Evolutionary conservation across 768 basidiomycete species (phyloP), one percentile per base, ranked within the genome.

Genomic region (Leccinum rimulosum): DNA sequence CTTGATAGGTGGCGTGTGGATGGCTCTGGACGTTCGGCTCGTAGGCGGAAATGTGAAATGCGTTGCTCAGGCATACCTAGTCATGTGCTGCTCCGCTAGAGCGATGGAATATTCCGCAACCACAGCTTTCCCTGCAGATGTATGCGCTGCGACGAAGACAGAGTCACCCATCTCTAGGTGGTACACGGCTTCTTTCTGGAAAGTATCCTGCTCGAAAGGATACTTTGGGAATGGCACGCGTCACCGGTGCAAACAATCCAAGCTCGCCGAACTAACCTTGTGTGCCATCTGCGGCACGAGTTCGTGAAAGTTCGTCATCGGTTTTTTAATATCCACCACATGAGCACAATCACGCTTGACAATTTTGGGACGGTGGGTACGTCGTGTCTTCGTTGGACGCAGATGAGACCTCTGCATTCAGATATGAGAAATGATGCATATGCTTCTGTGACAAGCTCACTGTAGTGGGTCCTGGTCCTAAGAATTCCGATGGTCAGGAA

Each of bases 61-160:
- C 60, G 52, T 52, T 22, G 58, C 30, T 56, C 28, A 55, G 36
- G 63, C 74, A 66, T 61, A 94, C 95, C 94, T 83, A n/a, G 97
- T 99, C 95, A 99, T 97, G 75, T 99, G 97, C 69, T 95, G 95
- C 64, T 88, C 91, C 5, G 97, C 96, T 9, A 99, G 80, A 5
- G 95, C 92, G 66, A 99, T 98, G 2, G 97, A 97, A 73, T 98
- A 99, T 70, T 99, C 97, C 0, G 97, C 97, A 8, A 99, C 97
- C 17, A 98, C 97, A 2, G 97, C 98, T 75, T 99, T 99, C 35
- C 97, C 97, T 15, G 97, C 97, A n/a, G 93, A 95, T 4, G 97
- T 99, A 75, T 99, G 97, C 6, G 97, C 97, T 14, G 97, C 97
- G n/a, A 99, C 95, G 71, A 99, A 99, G 17, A 99, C 96, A 11